phyloP scores from a whole-genome alignment of 352 stramenopile genomes.

The Globisporangium apiculatum region DNA sequence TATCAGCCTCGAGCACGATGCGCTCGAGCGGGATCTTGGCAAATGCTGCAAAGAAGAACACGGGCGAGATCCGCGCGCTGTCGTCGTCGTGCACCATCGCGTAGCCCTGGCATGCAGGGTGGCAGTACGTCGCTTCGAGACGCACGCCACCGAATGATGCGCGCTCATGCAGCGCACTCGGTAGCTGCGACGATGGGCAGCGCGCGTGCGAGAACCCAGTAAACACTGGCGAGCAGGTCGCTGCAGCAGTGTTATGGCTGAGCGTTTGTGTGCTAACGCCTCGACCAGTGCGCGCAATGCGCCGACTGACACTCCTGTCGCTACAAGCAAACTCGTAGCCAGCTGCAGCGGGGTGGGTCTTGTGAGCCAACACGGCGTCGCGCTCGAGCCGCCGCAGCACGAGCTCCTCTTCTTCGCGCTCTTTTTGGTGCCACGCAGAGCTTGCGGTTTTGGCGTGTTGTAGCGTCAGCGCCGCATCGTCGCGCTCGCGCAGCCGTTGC shows the following conservation, averaged over 20 bases:
- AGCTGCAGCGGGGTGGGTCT: conserved; percentile 35
- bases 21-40: conserved; percentile 49
- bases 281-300: no score
- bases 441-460: conserved; percentile 18
- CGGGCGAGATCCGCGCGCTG: conserved; percentile 35
- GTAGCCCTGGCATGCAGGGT: conserved; percentile 58
- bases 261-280: background rate
- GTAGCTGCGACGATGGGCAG: conserved; percentile 28
- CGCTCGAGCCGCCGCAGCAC: conserved; percentile 52
- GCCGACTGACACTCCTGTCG: no score
- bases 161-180: conserved; percentile 8
- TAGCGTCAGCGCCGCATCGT: conserved; percentile 21
- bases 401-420: conserved; percentile 57
- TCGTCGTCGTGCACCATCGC: conserved; percentile 37
- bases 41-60: conserved; percentile 61
- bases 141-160: background rate
- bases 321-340: conserved; percentile 38
- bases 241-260: background rate
- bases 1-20: conserved; percentile 31
- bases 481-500: conserved; percentile 25
- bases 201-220: conserved; percentile 37
- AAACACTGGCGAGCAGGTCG: conserved; percentile 42
- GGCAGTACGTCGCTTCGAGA: conserved; percentile 23
- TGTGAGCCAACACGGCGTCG: conserved; percentile 47
- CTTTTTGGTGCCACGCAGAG: conserved; percentile 35